These are phyloP conservation scores for Mycena metata DNA, from an alignment of 768 basidiomycete species.

Conservation along the genomic window DNA sequence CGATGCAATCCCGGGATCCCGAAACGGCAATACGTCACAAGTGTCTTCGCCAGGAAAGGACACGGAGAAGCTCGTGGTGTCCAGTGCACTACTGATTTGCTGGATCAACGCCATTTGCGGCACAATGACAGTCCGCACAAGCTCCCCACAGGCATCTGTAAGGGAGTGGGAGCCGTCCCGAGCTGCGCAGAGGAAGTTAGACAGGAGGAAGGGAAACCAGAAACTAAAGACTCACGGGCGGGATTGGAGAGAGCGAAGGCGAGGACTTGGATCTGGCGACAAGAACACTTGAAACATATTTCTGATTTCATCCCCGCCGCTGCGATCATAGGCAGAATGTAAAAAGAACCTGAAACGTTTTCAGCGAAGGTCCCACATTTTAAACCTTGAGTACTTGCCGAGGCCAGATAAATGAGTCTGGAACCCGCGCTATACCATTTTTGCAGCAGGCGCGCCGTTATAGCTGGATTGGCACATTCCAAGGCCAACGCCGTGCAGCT, in stretches of 20 bases:
- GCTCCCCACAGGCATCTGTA: neutral
- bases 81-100: neutral
- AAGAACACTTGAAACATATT: neutral
- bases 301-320: neutral
- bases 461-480: neutral
- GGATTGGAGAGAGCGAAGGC: neutral
- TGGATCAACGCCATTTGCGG: neutral
- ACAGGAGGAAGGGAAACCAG: too few species aligned
- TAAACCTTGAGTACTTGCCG: neutral
- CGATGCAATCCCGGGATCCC: neutral
- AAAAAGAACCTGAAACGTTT: neutral
- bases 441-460: neutral
- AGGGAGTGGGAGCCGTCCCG: too few species aligned
- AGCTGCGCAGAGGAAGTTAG: too few species aligned
- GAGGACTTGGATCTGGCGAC: neutral
- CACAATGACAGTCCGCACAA: neutral
- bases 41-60: neutral
- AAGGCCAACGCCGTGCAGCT: neutral
- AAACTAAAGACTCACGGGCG: too few species aligned
- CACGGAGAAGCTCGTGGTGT: neutral
- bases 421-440: neutral
- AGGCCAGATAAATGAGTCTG: neutral
- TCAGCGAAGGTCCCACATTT: neutral
- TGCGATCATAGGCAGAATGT: slow-evolving; percentile 2
- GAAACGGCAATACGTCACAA: neutral